Evolutionary conservation across 2,329 filamentous ascomycete species (phyloP).

Genomic region (Aspergillus caelatus): DNA sequence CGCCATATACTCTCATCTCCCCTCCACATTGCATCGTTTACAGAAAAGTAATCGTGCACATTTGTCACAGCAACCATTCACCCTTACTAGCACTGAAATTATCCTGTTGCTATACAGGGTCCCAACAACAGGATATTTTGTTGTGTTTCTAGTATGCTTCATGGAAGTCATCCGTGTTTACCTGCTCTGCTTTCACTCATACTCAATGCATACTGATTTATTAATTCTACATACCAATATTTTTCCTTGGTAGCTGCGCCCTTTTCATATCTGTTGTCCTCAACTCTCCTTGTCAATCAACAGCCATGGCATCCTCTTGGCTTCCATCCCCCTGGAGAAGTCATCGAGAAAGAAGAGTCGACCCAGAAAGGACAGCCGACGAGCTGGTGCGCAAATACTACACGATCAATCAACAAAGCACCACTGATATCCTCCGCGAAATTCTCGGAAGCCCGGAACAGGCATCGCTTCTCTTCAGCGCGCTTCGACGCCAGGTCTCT

Average conservation of each 20-base stretch:
- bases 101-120: not conserved
- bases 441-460: constrained; percentile 31
- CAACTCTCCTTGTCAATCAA: not conserved
- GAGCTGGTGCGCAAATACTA: constrained; percentile 33
- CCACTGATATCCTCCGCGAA: constrained; percentile 25
- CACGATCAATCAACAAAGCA: constrained; percentile 27
- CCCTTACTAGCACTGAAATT: not conserved
- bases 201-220: not conserved
- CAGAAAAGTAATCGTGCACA: not conserved
- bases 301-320: constrained; percentile 3
- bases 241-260: too few relatives aligned
- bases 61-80: not conserved
- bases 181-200: not conserved
- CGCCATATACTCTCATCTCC: not conserved
- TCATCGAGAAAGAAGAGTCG: not conserved
- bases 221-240: not conserved
- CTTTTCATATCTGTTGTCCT: not conserved
- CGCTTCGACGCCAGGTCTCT: constrained; percentile 38
- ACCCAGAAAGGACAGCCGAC: constrained; percentile 19
- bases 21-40: not conserved
- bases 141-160: not conserved
- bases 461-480: constrained; percentile 31
- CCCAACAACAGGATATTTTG: not conserved
- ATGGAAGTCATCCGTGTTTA: not conserved
- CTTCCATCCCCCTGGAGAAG: not conserved